Conservation (phyloP, 2,329 filamentous ascomycete species). For the Emergomyces orientalis region DNA sequence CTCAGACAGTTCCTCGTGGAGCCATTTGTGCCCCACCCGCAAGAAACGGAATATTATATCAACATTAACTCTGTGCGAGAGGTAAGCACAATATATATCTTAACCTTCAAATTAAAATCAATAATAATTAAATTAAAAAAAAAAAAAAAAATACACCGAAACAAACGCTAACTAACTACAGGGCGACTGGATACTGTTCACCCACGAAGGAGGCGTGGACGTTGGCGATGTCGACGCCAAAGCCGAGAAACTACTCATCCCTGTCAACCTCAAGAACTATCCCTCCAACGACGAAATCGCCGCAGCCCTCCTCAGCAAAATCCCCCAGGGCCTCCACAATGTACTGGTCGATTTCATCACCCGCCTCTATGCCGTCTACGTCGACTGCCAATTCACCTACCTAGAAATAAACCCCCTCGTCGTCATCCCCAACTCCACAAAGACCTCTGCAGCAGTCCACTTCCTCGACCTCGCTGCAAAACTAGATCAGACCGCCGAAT, state of each 20-base stretch:
- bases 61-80: conserved; percentile 99
- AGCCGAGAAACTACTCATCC: conserved; percentile 96
- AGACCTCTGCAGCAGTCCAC: conserved; percentile 87
- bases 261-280: conserved; percentile 88
- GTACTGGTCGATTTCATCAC: conserved; percentile 99
- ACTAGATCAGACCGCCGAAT: conserved; percentile 97
- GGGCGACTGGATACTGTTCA: conserved; percentile 99
- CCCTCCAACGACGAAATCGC: conserved; percentile 95
- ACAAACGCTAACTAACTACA: conserved; percentile 33
- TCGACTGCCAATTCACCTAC: conserved; percentile 99
- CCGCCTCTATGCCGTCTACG: conserved; percentile 94
- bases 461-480: conserved; percentile 98
- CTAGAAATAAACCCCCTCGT: conserved; percentile 99
- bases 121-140: neutral
- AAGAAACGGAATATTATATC: conserved; percentile 98
- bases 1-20: conserved; percentile 95
- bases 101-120: neutral
- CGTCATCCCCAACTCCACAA: conserved; percentile 87
- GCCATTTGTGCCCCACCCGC: conserved; percentile 92
- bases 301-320: conserved; percentile 73
- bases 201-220: conserved; percentile 98
- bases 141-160: neutral
- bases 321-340: conserved; percentile 91
- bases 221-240: conserved; percentile 98
- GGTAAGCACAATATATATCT: conserved; percentile 53